Evolutionary conservation across 1,139 yeast genomes (phyloP).

Genomic region (Saccharomyces hybrid): DNA sequence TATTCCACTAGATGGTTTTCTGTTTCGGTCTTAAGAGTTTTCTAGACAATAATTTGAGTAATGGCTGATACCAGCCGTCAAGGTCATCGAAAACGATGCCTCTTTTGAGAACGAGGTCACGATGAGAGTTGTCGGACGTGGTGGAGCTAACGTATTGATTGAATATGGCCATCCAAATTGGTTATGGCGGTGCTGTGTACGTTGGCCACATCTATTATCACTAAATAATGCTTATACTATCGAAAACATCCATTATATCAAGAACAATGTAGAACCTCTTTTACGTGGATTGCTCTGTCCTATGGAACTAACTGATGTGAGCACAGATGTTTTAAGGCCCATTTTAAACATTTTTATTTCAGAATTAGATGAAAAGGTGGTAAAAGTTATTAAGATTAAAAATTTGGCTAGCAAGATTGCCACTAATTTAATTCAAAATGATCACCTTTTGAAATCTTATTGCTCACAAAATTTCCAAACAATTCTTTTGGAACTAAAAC

Average conservation of each 20-base stretch:
- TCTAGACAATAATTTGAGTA: not conserved
- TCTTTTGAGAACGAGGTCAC: not conserved
- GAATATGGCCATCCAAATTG: constrained; percentile 9
- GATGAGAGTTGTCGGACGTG: constrained; percentile 18
- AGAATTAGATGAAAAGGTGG: constrained; percentile 9
- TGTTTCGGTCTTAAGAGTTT: not conserved
- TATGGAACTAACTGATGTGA: constrained; percentile 13
- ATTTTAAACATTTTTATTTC: constrained; percentile 5
- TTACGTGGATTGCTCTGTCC: constrained; percentile 15
- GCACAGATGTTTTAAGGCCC: constrained; percentile 1
- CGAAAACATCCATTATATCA: constrained; percentile 18
- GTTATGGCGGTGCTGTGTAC: constrained; percentile 23
- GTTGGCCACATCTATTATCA: constrained; percentile 12
- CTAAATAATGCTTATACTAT: constrained; percentile 20
- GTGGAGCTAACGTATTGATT: constrained; percentile 25
- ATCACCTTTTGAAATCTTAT: constrained; percentile 24
- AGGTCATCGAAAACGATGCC: not conserved
- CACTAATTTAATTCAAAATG: constrained; percentile 9
- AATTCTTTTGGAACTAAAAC: constrained; percentile 27
- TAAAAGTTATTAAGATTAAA: constrained; percentile 16
- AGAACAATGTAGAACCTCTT: constrained; percentile 8
- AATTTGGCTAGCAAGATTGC: constrained; percentile 11
- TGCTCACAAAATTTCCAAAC: not conserved
- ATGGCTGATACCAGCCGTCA: no score
- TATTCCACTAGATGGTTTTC: not conserved